These are phyloP conservation scores for Dactylis glomerata DNA, from an alignment of 176 grass and related monocot species.

Conservation along the genomic window DNA sequence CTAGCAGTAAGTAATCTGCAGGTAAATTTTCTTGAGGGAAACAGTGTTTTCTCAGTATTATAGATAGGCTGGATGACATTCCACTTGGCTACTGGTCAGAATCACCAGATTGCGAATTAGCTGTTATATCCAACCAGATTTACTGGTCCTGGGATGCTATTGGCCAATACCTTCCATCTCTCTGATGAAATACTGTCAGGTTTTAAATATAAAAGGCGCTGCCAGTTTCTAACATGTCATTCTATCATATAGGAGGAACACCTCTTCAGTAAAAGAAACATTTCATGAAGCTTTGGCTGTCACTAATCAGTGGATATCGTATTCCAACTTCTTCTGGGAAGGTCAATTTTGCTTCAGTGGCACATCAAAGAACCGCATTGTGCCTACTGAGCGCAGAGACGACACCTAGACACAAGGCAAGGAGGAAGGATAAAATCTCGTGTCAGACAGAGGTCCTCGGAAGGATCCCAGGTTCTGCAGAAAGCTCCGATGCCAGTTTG, in stretches of 20 bases:
- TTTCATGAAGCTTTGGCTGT: not conserved
- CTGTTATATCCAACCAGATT: not conserved
- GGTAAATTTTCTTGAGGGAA: not conserved
- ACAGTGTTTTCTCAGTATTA: not conserved
- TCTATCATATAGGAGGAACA: not conserved
- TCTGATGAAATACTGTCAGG: not conserved
- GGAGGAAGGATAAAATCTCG: constrained; percentile 5
- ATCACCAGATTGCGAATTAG: not conserved
- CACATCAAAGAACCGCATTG: constrained; percentile 24
- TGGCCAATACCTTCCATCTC: not conserved
- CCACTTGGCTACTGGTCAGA: not conserved
- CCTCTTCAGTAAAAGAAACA: not conserved
- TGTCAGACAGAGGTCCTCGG: constrained; percentile 10
- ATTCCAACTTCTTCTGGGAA: constrained; percentile 35
- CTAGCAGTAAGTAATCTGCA: constrained; percentile 13
- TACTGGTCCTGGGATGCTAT: not conserved
- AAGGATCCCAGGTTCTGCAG: constrained; percentile 23
- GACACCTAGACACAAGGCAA: constrained; percentile 25
- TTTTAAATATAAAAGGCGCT: not conserved
- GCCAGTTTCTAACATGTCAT: not conserved
- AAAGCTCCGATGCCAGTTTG: constrained; percentile 1
- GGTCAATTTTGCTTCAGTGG: constrained; percentile 29
- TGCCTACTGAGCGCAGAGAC: constrained; percentile 3
- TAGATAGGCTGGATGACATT: not conserved
- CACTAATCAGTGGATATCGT: not conserved